Percentiles rank a stretch among this genome's conserved stretches.
These are phyloP conservation scores for Pyricularia grisea DNA, from an alignment of 2,329 filamentous ascomycete genomes.

Conservation along the genomic window DNA sequence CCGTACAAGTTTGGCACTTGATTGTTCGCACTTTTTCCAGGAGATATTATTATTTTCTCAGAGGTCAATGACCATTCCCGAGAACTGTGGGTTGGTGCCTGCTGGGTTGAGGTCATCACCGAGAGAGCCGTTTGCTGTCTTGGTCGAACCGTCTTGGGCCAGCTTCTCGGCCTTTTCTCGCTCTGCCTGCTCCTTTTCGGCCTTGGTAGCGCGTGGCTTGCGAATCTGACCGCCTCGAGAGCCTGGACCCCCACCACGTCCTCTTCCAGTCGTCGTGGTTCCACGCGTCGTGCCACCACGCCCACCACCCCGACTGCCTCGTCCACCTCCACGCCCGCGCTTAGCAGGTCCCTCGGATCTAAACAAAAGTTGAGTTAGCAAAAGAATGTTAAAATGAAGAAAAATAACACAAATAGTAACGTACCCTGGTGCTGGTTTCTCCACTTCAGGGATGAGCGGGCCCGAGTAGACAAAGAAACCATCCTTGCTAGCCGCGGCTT, in stretches of 20 bases:
- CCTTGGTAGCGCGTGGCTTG: conserved; percentile 80
- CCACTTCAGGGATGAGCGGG: conserved; percentile 76
- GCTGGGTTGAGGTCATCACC: neutral
- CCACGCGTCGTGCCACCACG: conserved; percentile 46
- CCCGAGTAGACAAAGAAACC: conserved; percentile 98
- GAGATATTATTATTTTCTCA: neutral
- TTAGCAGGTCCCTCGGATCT: conserved; percentile 68
- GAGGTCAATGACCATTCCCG: conserved; percentile 10
- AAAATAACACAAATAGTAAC: conserved; percentile 15
- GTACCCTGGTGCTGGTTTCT: conserved; percentile 55
- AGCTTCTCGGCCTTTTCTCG: conserved; percentile 63
- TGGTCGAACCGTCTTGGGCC: conserved; percentile 26
- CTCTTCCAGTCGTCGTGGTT: conserved; percentile 51
- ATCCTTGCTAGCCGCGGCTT: conserved; percentile 87
- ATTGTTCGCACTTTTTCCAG: neutral
- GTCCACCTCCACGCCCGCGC: conserved; percentile 44
- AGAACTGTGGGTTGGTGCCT: conserved; percentile 6
- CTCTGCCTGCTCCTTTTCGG: conserved; percentile 72
- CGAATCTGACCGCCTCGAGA: conserved; percentile 67
- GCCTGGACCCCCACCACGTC: conserved; percentile 48
- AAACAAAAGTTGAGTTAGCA: conserved; percentile 21
- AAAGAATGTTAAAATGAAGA: neutral
- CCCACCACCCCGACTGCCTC: conserved; percentile 33
- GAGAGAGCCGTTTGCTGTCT: conserved; percentile 11
- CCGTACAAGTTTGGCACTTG: neutral